Evolutionary conservation across 352 stramenopile species (phyloP).

Genomic region (Achlya hypogyna): DNA sequence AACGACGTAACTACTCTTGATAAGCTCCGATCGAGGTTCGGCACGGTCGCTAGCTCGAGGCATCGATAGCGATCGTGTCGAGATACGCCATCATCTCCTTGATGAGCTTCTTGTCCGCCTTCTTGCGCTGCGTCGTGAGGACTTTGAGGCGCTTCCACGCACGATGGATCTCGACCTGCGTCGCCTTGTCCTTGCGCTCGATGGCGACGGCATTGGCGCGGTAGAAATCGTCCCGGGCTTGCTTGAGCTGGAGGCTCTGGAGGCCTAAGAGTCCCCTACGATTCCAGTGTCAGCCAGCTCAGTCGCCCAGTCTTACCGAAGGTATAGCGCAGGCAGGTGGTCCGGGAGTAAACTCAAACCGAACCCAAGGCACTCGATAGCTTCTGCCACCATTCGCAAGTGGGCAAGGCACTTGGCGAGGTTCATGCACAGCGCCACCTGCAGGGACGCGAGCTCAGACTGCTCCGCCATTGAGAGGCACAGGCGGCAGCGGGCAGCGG

Average conservation of each 20-base stretch:
- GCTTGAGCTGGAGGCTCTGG: conserved; percentile 48
- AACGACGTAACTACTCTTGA: no score
- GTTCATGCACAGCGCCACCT: conserved; percentile 72
- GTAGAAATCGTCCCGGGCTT: conserved; percentile 58
- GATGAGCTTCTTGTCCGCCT: conserved; percentile 67
- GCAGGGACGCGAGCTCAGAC: conserved; percentile 37
- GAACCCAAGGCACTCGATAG: conserved; percentile 50
- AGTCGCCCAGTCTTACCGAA: conserved; percentile 22
- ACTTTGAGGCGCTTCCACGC: conserved; percentile 69
- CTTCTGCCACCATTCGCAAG: conserved; percentile 42
- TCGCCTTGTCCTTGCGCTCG: conserved; percentile 39
- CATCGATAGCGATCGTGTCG: conserved; percentile 33
- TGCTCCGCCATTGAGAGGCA: conserved; percentile 46
- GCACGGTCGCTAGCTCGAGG: no score
- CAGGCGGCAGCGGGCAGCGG: conserved; percentile 38
- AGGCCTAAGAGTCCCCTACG: conserved; percentile 43
- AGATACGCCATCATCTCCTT: conserved; percentile 80
- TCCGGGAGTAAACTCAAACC: conserved; percentile 31
- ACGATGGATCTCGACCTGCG: conserved; percentile 29
- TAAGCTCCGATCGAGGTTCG: no score
- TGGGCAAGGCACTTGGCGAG: conserved; percentile 62
- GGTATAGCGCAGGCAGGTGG: conserved; percentile 57
- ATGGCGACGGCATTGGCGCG: conserved; percentile 39
- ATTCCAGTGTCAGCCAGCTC: neutral
- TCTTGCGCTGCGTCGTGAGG: conserved; percentile 67